Conservation (phyloP, 2,329 filamentous ascomycete genomes). For the Penicillium sumatraense region DNA sequence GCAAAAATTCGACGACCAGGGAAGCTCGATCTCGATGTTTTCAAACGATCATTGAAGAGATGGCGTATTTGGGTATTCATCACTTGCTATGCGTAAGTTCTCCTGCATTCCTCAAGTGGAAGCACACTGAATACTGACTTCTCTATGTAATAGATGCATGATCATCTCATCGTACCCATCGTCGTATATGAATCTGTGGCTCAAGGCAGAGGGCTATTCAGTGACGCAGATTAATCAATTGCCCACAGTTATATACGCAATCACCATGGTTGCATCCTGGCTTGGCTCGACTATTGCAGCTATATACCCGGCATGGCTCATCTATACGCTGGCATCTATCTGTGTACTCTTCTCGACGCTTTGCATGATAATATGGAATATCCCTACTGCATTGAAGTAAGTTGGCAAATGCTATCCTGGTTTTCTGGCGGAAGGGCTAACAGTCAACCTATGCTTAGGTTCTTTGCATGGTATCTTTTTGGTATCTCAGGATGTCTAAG, state of each 20-base stretch:
- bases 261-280: constrained; percentile 55
- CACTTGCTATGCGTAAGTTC: constrained; percentile 53
- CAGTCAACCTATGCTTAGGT: constrained; percentile 25
- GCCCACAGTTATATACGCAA: constrained; percentile 54
- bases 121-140: no score
- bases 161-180: constrained; percentile 52
- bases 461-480: constrained; percentile 51
- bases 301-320: constrained; percentile 56
- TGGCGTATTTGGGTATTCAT: constrained; percentile 60
- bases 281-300: constrained; percentile 56
- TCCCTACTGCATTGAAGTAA: constrained; percentile 55
- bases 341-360: constrained; percentile 51
- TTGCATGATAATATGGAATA: constrained; percentile 55
- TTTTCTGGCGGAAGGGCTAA: neutral
- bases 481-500: constrained; percentile 45
- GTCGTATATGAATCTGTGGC: constrained; percentile 58
- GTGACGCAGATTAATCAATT: constrained; percentile 56
- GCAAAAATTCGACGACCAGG: constrained; percentile 42
- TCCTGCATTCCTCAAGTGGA: no score
- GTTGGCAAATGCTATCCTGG: constrained; percentile 1
- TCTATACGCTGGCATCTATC: constrained; percentile 49
- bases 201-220: constrained; percentile 55
- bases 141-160: constrained; percentile 45
- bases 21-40: constrained; percentile 49
- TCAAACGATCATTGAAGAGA: constrained; percentile 51